These are phyloP conservation scores for Arachis stenosperma DNA, from an alignment of 306 rosid species.

Conservation along the genomic window DNA sequence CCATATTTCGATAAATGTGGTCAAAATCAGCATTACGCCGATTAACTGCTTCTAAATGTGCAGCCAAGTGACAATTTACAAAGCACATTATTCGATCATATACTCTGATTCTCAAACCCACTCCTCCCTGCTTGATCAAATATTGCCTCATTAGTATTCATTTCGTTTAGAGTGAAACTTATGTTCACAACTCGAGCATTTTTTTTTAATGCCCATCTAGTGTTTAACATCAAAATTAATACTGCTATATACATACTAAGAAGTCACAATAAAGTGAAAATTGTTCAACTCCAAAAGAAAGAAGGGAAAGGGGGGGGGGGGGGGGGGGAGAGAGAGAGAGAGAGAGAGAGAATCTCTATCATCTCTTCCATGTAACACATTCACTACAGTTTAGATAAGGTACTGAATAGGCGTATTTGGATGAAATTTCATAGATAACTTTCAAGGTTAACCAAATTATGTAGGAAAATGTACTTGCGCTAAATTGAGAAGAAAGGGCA, in stretches of 20 bases:
- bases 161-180: slow-evolving; percentile 26
- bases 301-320: too few relatives aligned
- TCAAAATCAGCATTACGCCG: slow-evolving; percentile 98
- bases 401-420: neutral
- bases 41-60: slow-evolving; percentile 96
- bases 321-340: too few relatives aligned
- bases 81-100: slow-evolving; percentile 96
- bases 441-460: slow-evolving; percentile 23
- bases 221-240: slow-evolving; percentile 16
- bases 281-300: slow-evolving; percentile 10
- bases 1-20: slow-evolving; percentile 94
- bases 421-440: slow-evolving; percentile 20
- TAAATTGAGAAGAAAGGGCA: neutral
- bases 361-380: slow-evolving; percentile 22
- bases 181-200: slow-evolving; percentile 15
- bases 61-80: slow-evolving; percentile 99
- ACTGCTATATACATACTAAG: slow-evolving; percentile 2
- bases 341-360: too few relatives aligned
- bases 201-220: slow-evolving; percentile 15
- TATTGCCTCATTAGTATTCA: slow-evolving; percentile 43
- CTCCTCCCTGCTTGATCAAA: slow-evolving; percentile 85
- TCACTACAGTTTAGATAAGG: slow-evolving; percentile 23
- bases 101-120: slow-evolving; percentile 96
- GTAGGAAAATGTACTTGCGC: neutral
- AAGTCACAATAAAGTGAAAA: slow-evolving; percentile 1